A percentile compares a stretch with the other conserved stretches of the same genome.
Evolutionary conservation across 2,329 filamentous ascomycete species (phyloP).

Genomic region (Ceratocystis cubensis): DNA sequence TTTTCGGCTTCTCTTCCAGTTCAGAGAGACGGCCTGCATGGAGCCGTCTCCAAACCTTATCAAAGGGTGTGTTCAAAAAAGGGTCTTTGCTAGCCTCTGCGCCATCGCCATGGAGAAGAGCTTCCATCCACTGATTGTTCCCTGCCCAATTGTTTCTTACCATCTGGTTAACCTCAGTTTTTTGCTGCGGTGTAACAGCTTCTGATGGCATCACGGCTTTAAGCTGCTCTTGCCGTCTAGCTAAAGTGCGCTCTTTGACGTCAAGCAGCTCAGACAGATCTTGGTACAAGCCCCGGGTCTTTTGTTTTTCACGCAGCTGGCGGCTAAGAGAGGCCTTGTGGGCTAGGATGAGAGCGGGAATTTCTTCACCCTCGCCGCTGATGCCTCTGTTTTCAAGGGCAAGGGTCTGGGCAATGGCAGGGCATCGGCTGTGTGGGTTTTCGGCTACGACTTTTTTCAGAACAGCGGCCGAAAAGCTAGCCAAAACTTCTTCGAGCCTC

Average conservation of each 20-base stretch:
- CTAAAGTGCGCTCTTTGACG: constrained; percentile 47
- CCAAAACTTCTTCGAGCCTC: constrained; percentile 73
- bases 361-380: constrained; percentile 39
- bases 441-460: constrained; percentile 50
- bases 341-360: constrained; percentile 58
- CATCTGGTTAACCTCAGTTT: constrained; percentile 43
- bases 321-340: constrained; percentile 56
- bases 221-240: constrained; percentile 39
- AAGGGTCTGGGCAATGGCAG: constrained; percentile 41
- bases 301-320: constrained; percentile 47
- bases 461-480: constrained; percentile 71
- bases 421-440: constrained; percentile 30
- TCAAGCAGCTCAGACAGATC: constrained; percentile 54
- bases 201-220: constrained; percentile 25
- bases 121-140: constrained; percentile 59
- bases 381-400: constrained; percentile 49
- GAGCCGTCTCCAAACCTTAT: constrained; percentile 57
- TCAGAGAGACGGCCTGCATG: constrained; percentile 46
- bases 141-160: constrained; percentile 68
- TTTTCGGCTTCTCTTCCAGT: constrained; percentile 38
- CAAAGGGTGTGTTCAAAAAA: constrained; percentile 54
- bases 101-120: constrained; percentile 55
- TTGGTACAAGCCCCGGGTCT: constrained; percentile 44
- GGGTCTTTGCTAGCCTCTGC: constrained; percentile 41
- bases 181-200: constrained; percentile 33